A percentile compares a stretch with the other conserved stretches of the same genome.
phyloP scores from a whole-genome alignment of 208 protist genomes.

The Trypanosomatidae sp. region DNA sequence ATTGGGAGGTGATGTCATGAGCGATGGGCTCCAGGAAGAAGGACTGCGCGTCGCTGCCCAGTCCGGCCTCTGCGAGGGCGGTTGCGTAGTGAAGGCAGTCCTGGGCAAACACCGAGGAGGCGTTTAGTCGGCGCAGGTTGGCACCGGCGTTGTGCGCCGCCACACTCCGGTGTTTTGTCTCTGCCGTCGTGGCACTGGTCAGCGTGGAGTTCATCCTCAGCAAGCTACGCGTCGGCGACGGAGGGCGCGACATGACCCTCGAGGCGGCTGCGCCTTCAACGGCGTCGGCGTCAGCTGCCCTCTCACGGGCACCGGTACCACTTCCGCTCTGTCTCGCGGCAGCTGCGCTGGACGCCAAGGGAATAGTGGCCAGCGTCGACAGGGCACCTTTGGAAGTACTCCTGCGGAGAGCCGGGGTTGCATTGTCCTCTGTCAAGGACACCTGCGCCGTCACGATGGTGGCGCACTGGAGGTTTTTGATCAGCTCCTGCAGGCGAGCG shows the following conservation, averaged over 20 bases:
- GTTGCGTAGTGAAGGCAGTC: conserved; percentile 27
- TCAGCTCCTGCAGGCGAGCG: conserved; percentile 7
- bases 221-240: conserved; percentile 2
- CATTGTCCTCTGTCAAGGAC: not conserved
- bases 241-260: not conserved
- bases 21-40: conserved; percentile 26
- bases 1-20: conserved; percentile 20
- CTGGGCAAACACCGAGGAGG: conserved; percentile 16
- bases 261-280: not conserved
- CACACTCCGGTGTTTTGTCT: not conserved
- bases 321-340: not conserved
- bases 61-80: conserved; percentile 20
- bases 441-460: conserved; percentile 14
- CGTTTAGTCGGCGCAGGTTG: conserved; percentile 22
- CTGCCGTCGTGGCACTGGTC: not conserved
- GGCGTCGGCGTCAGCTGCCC: conserved; percentile 1
- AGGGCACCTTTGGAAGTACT: not conserved
- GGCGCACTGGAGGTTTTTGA: conserved; percentile 25
- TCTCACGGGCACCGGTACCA: too few relatives aligned
- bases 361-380: not conserved
- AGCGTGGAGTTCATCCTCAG: not conserved
- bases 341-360: not conserved
- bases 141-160: conserved; percentile 1
- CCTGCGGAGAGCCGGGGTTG: not conserved
- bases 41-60: conserved; percentile 22